Evolutionary conservation across 495 filamentous ascomycete species (phyloP).

Genomic region (Trichoderma asperelloides): DNA sequence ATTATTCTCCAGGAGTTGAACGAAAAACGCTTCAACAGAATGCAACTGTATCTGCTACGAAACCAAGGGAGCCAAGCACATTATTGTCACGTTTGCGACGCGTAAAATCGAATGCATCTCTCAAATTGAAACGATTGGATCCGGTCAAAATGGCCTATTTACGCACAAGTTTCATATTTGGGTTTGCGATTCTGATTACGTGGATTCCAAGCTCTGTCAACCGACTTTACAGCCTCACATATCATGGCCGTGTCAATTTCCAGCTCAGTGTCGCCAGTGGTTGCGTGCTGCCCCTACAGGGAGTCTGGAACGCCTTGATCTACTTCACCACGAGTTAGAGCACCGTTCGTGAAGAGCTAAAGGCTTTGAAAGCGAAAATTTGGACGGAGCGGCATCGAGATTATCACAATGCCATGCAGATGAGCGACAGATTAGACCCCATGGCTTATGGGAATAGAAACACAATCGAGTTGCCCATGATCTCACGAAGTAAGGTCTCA

Average conservation of each 20-base stretch:
- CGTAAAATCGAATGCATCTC: background rate
- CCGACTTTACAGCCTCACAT: slow-evolving; percentile 57
- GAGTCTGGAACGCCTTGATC: slow-evolving; percentile 77
- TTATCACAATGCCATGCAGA: background rate
- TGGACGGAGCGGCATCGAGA: background rate
- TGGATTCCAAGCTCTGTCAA: slow-evolving; percentile 80
- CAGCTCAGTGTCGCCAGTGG: slow-evolving; percentile 60
- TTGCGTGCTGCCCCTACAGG: slow-evolving; percentile 73
- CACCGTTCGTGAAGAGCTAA: slow-evolving; percentile 24
- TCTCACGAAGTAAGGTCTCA: background rate
- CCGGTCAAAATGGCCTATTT: slow-evolving; percentile 66
- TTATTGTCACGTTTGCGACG: slow-evolving; percentile 9
- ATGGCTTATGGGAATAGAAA: background rate
- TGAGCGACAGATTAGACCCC: background rate
- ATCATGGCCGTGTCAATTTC: slow-evolving; percentile 50
- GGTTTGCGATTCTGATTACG: slow-evolving; percentile 66
- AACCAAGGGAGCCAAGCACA: slow-evolving; percentile 15
- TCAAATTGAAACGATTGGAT: slow-evolving; percentile 38
- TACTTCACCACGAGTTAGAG: slow-evolving; percentile 55
- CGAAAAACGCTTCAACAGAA: background rate
- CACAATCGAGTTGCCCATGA: background rate
- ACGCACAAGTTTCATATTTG: slow-evolving; percentile 74
- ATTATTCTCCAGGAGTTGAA: background rate
- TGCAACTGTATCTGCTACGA: background rate
- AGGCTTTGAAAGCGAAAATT: background rate